Percentiles rank a stretch among this genome's conserved stretches.
These are phyloP conservation scores for Pestalotiopsis sp. DNA, from an alignment of 2,329 filamentous ascomycete genomes.

Conservation along the genomic window DNA sequence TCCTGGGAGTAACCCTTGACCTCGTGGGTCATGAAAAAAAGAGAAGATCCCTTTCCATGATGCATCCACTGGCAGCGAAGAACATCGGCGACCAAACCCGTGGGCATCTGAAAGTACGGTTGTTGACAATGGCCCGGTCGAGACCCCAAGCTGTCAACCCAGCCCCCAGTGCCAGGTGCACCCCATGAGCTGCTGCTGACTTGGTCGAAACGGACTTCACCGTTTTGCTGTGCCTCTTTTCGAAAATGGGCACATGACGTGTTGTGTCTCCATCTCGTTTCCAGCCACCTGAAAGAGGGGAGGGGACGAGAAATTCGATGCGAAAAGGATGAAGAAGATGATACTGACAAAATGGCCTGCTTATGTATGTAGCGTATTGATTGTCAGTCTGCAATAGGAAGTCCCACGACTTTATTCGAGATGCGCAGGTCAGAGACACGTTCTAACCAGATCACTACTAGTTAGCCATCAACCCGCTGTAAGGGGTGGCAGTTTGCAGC, in stretches of 20 bases:
- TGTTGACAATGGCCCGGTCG: slow-evolving; percentile 1
- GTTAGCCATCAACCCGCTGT: background rate
- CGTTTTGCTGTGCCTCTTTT: slow-evolving; percentile 3
- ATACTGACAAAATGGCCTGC: background rate
- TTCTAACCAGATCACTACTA: slow-evolving; percentile 6
- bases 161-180: background rate
- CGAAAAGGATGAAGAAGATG: background rate
- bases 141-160: slow-evolving; percentile 6
- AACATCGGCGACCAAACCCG: background rate
- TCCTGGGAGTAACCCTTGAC: background rate
- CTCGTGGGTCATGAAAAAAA: background rate
- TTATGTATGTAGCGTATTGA: background rate
- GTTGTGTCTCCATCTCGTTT: background rate
- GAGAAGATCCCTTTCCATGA: background rate
- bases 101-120: background rate
- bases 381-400: background rate
- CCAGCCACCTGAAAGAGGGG: background rate
- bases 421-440: background rate
- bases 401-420: background rate
- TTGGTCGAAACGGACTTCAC: background rate
- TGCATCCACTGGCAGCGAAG: background rate
- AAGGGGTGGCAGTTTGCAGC: slow-evolving; percentile 6
- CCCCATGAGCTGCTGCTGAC: background rate
- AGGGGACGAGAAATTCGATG: too few species aligned
- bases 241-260: background rate